Evolutionary conservation across 2,329 filamentous ascomycete species (phyloP), one percentile per base, ranked within the genome.

Genomic region (Aspergillus novofumigatus): DNA sequence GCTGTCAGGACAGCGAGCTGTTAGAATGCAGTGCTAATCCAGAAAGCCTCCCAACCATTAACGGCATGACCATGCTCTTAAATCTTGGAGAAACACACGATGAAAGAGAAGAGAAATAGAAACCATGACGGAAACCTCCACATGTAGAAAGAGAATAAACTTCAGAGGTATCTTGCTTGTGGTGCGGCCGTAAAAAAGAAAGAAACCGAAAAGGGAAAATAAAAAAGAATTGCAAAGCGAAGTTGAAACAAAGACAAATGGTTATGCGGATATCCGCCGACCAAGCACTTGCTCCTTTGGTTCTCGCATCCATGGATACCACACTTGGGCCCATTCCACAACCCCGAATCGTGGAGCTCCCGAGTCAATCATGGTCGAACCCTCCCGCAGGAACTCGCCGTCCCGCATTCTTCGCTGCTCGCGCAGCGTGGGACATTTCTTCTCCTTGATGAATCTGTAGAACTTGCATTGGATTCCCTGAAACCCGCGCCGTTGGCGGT

Each of bases 391-490:
- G 50, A 74, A 74, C 56, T 75, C 72, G n/a, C 70, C 72, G 63
- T 73, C 73, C 7, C 70, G 72, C 67, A 73, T 69, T 3, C 72
- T 68, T 20, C 72, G 63, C 62, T 79, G 77, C 58, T 77, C 72
- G 32, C 78, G 70, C 17, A 80, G 64, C 6, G 77, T 78, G 1
- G 75, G 75, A 59, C 77, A 75, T 49, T 72, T 74, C 61, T 78
- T 74, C 54, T 75, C 72, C 57, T 74, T 74, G 55, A 80, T 76
- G 55, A 78, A 74, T n/a, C 78, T 75, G 63, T 80, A 80, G 62
- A 78, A 80, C 59, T 78, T 78, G 71, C 78, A 80, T 64, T 80
- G 77, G 21, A 80, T 77, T 0, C 78, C 78, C 58, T 76, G 72
- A 63, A 77, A 77, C 4, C 72, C 72, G 14, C 72, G 67, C 23